Conservation (phyloP, 768 basidiomycete species). For the Lentinula aciculospora region DNA sequence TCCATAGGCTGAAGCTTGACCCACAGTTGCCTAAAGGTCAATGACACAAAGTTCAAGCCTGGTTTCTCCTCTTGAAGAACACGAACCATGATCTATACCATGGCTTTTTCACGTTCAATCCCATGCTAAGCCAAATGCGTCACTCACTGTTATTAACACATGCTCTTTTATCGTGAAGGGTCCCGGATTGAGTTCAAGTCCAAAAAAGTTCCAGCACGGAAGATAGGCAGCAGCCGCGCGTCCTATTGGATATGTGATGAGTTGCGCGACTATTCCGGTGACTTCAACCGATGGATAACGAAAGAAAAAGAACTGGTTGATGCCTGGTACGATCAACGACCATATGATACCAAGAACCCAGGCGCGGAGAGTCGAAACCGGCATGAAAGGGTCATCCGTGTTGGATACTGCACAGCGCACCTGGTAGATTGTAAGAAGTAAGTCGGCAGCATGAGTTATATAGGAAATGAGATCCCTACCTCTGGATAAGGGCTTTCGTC, state of each 20-base stretch:
- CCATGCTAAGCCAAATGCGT: background rate
- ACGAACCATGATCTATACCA: slow-evolving; percentile 10
- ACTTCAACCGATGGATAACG: slow-evolving; percentile 64
- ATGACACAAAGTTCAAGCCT: background rate
- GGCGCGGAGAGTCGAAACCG: slow-evolving; percentile 50
- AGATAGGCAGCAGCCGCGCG: slow-evolving; percentile 58
- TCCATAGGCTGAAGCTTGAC: slow-evolving; percentile 37
- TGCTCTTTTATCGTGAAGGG: slow-evolving; percentile 72
- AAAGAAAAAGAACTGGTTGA: slow-evolving; percentile 78
- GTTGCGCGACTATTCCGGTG: slow-evolving; percentile 62
- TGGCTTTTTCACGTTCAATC: background rate
- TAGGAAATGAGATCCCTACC: background rate
- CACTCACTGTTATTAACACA: slow-evolving; percentile 19
- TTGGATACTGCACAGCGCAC: slow-evolving; percentile 74
- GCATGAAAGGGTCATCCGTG: slow-evolving; percentile 64
- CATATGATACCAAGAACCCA: slow-evolving; percentile 55
- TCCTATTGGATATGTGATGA: slow-evolving; percentile 67
- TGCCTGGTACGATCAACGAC: slow-evolving; percentile 58
- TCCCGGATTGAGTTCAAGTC: slow-evolving; percentile 65
- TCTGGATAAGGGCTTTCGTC: slow-evolving; percentile 87
- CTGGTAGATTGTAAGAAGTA: background rate
- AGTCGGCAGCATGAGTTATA: no score
- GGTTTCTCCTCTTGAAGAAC: background rate
- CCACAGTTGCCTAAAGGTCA: slow-evolving; percentile 5
- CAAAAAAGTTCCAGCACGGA: slow-evolving; percentile 49